Evolutionary conservation across 345 rosid species (phyloP), one percentile per base, ranked within the genome.

Genomic region (Boechera retrofracta): DNA sequence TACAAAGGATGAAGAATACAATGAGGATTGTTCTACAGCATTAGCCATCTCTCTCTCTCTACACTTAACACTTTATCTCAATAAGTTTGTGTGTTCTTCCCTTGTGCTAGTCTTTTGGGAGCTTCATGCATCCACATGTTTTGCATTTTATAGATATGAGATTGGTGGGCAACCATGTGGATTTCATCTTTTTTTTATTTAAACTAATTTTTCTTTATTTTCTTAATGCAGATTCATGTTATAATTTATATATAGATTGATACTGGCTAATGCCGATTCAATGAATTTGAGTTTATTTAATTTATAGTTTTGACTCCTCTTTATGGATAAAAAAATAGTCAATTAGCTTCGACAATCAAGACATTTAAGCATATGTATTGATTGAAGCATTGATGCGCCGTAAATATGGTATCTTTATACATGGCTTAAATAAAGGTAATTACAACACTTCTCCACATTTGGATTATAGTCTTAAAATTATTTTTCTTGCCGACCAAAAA

Each of bases 1-100:
- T 81, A 86, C 77, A 10, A 82, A 75, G 29, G 85, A 70, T 55
- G 80, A 78, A 86, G 44, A 41, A 41, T 87, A 82, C 80, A 83
- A 57, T 73, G 77, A 75, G 7, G 39, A 45, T 70, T 77, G 59
- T 45, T 90, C 89, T 83, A 87, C 76, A 4, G 67, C 61, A 65
- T 81, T 76, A 56, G 81, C 82, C 75, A 80, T 79, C 6, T 66
- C 66, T 64, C 57, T 62, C 41, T 64, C 29, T 44, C 32, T 65
- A 51, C 56, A 51, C 47, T 35, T 9, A 12, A 67, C 15, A 52
- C 49, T 53, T 68, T 2, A 21, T 1, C 31, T 52, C 28, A 68
- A 7, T 57, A 18, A 62, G 58, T 69, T 24, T 71, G 38, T 57
- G 35, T 70, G 24, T 47, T 64, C 24, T 70, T 45, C 10, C 36